Conservation (phyloP, 2,329 filamentous ascomycete genomes). For the Aaosphaeria pasadenensis region DNA sequence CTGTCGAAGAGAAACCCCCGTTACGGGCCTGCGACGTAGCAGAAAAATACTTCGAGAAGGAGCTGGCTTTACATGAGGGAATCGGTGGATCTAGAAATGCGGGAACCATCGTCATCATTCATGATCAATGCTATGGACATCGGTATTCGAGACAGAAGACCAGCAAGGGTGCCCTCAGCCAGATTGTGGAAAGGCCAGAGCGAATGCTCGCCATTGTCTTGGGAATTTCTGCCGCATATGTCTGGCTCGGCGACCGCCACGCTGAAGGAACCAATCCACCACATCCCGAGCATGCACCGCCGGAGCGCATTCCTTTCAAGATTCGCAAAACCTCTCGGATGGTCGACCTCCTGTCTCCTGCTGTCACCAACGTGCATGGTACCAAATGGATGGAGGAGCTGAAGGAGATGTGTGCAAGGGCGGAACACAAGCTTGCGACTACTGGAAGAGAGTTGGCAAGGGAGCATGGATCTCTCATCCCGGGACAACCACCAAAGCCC, state of each 20-base stretch:
- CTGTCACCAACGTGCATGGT: conserved; percentile 89
- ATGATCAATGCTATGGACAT: conserved; percentile 94
- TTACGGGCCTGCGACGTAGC: conserved; percentile 60
- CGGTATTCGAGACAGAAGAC: conserved; percentile 82
- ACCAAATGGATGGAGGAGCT: conserved; percentile 92
- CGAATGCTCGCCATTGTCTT: conserved; percentile 79
- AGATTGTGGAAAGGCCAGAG: conserved; percentile 92
- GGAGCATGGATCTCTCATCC: conserved; percentile 13
- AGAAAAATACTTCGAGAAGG: conserved; percentile 64
- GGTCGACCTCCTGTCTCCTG: conserved; percentile 68
- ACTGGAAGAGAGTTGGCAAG: conserved; percentile 76
- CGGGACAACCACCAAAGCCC: conserved; percentile 54
- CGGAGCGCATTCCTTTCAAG: conserved; percentile 70
- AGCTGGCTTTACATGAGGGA: conserved; percentile 62
- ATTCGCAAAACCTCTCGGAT: conserved; percentile 77
- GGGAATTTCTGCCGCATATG: conserved; percentile 83
- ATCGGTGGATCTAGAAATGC: conserved; percentile 30
- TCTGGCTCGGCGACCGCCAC: conserved; percentile 81
- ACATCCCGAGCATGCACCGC: conserved; percentile 59
- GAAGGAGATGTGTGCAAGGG: conserved; percentile 76
- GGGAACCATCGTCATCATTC: conserved; percentile 78
- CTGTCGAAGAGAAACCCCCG: conserved; percentile 34
- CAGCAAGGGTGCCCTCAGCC: conserved; percentile 65
- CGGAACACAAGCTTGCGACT: conserved; percentile 72
- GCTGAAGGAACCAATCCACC: conserved; percentile 67